Evolutionary conservation across 139 green algal species (phyloP), one percentile per base, ranked within the genome.

Genomic region (Edaphochlamys debaryana): DNA sequence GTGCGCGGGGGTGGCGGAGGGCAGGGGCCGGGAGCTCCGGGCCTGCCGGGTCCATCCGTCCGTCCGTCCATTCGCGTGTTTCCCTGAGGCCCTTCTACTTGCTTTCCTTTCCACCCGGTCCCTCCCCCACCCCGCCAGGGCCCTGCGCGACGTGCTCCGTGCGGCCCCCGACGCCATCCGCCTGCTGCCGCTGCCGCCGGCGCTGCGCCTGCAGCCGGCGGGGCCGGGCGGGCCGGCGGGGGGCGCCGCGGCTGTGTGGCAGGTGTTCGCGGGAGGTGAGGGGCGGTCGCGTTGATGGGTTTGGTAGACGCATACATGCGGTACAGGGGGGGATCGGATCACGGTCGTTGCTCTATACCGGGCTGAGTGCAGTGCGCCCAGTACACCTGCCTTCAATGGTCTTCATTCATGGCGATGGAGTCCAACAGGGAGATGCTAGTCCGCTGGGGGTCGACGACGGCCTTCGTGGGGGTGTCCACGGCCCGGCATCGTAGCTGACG

Each of bases 141-240:
- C 78, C 4, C 66, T 84, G 30, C 34, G 66, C 9, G 78, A 76
- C 0, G 62, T 85, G 54, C 58, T 86, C 23, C 69, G 80, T 8
- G 48, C 58, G 34, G 56, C 50, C 20, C 71, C 62, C 22, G 45
- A 68, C 32, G 30, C 48, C 25, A 34, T 68, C 4, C 62, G 63
- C 54, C 62, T 86, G 36, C 70, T 80, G 62, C 36, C 80, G 69
- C 70, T 75, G 70, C 80, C 80, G 36, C 70, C 70, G 25, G 60
- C 45, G 30, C n/a, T 80, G 32, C 69, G 68, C 58, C 6, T 80
- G 32, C 23, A 56, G 58, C 70, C 69, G 34, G 45, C 45, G 20
- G 34, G 23, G 32, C 15, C 66, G 66, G 34, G 15, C 41, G 17
- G 34, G 42, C 5, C 38, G 5, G 45, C 19, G 3, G 20, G 36